These are phyloP conservation scores for Tetrahymena thermophila DNA, from an alignment of 73 alveolate genomes.

Conservation along the genomic window DNA sequence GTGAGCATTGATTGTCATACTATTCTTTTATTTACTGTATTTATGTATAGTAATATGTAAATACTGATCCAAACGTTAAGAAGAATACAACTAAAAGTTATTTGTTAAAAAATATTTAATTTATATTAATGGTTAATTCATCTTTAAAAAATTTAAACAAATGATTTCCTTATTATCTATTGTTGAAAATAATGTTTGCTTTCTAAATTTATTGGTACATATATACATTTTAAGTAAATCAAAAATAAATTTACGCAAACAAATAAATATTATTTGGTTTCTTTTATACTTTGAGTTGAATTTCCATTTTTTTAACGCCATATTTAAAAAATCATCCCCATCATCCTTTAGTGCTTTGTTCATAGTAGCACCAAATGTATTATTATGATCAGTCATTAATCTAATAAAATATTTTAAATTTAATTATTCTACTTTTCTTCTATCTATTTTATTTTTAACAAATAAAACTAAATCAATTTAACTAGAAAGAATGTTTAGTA, in stretches of 20 bases:
- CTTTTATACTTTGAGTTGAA: neutral
- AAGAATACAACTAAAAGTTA: neutral
- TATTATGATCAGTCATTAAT: neutral
- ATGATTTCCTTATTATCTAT: too few species aligned
- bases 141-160: too few species aligned
- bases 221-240: too few species aligned
- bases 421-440: neutral
- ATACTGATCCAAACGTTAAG: neutral
- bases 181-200: neutral
- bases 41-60: neutral
- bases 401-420: too few species aligned
- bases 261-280: neutral
- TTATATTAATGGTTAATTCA: too few species aligned
- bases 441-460: too few species aligned
- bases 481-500: neutral
- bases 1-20: neutral
- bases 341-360: neutral
- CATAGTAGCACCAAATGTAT: neutral
- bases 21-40: neutral
- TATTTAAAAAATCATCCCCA: neutral
- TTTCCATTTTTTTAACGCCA: neutral
- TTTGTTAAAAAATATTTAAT: too few species aligned
- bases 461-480: too few species aligned
- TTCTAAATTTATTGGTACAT: neutral
- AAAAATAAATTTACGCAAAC: neutral